Conservation (phyloP, 1,284 basidiomycete species). For the Filobasidium uniguttulatum region DNA sequence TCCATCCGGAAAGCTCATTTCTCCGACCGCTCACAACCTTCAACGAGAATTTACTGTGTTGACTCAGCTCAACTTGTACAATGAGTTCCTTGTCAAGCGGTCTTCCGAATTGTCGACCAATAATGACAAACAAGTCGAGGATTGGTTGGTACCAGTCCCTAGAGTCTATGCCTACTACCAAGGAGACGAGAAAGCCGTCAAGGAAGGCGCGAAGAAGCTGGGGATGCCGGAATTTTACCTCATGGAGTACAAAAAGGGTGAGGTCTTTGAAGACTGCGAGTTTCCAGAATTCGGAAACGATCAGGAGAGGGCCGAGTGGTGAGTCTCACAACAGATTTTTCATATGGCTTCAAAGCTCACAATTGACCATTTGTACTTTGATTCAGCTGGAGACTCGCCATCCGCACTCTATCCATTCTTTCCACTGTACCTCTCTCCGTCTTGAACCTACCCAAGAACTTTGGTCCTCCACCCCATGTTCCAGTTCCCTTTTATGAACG, state of each 20-base stretch:
- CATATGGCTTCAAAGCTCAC: too few relatives aligned
- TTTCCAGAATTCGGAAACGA: conserved; percentile 52
- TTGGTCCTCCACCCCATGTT: conserved; percentile 50
- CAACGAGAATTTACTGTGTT: conserved; percentile 82
- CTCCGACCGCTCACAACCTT: conserved; percentile 80
- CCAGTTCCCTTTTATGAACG: conserved; percentile 67
- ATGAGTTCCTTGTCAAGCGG: conserved; percentile 45
- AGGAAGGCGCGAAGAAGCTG: background rate
- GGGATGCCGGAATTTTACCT: conserved; percentile 63
- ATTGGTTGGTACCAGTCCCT: conserved; percentile 62
- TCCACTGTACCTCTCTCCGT: conserved; percentile 54
- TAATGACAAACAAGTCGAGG: background rate
- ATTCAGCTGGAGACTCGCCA: conserved; percentile 61
- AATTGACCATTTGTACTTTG: too few relatives aligned
- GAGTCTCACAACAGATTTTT: conserved; percentile 22
- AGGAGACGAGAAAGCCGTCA: background rate
- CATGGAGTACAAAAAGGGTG: conserved; percentile 84
- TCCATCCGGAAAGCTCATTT: conserved; percentile 73
- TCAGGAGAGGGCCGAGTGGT: conserved; percentile 58
- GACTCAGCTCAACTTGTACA: conserved; percentile 58
- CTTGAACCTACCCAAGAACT: conserved; percentile 54
- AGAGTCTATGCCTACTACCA: conserved; percentile 64
- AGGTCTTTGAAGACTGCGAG: conserved; percentile 71
- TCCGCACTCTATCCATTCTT: conserved; percentile 59
- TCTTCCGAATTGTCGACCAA: conserved; percentile 12